Percentiles rank a stretch among this genome's conserved stretches.
phyloP scores from a whole-genome alignment of 345 rosid genomes.

The Dovyalis caffra region DNA sequence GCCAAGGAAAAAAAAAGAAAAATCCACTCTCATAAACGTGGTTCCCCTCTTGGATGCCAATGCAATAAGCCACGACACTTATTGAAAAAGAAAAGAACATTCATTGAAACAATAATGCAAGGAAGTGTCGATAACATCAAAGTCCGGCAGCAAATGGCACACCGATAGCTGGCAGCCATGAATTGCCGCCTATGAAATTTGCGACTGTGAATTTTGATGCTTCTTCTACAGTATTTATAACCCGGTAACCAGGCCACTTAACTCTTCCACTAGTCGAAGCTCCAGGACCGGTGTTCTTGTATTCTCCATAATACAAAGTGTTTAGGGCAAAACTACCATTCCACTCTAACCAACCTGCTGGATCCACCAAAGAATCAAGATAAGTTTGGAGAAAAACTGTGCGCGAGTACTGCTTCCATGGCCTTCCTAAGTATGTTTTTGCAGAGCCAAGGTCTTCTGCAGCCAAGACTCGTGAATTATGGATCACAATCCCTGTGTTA shows the following conservation, averaged over 20 bases:
- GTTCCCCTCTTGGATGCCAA: neutral
- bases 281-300: constrained; percentile 64
- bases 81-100: neutral
- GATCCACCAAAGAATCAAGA: constrained; percentile 58
- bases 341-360: constrained; percentile 82
- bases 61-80: neutral
- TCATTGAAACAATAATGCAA: neutral
- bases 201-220: constrained; percentile 67
- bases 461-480: constrained; percentile 67
- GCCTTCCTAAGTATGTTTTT: constrained; percentile 54
- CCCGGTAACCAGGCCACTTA: constrained; percentile 66
- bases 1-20: neutral
- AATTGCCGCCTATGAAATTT: constrained; percentile 64
- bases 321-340: constrained; percentile 57
- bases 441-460: constrained; percentile 59
- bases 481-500: constrained; percentile 81
- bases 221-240: constrained; percentile 48
- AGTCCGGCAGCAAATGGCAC: constrained; percentile 64
- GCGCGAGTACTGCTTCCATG: constrained; percentile 72
- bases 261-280: constrained; percentile 62
- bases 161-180: constrained; percentile 71
- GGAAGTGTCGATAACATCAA: constrained; percentile 21
- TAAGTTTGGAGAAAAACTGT: constrained; percentile 61
- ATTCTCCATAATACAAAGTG: constrained; percentile 77
- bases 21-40: neutral